These are phyloP conservation scores for Salisapilia sapeloensis DNA, from an alignment of 352 stramenopile genomes.

Conservation along the genomic window DNA sequence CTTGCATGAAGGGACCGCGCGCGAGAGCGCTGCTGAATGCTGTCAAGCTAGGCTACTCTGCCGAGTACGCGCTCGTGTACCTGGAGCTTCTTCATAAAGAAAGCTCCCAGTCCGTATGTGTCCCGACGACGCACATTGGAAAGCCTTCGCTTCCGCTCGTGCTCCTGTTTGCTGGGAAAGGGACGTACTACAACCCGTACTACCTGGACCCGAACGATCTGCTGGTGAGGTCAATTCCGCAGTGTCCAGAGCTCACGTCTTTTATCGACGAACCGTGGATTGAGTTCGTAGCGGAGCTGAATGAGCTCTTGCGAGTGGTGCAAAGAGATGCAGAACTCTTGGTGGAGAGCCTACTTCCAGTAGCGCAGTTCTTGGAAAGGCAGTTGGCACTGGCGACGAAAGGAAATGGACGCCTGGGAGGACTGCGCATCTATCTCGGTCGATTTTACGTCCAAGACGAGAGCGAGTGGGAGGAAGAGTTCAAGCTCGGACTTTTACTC, in stretches of 20 bases:
- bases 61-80: constrained; percentile 69
- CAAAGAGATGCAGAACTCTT: constrained; percentile 28
- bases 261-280: constrained; percentile 79
- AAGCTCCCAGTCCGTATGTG: constrained; percentile 43
- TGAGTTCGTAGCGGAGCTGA: constrained; percentile 69
- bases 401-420: constrained; percentile 27
- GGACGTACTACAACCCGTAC: constrained; percentile 64
- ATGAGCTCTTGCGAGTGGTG: constrained; percentile 53
- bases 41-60: constrained; percentile 59
- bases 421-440: constrained; percentile 50
- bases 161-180: constrained; percentile 54
- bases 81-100: constrained; percentile 64
- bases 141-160: constrained; percentile 57
- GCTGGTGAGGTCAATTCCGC: constrained; percentile 55
- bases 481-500: constrained; percentile 56
- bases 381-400: constrained; percentile 19
- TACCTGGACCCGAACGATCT: constrained; percentile 71
- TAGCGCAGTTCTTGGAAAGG: constrained; percentile 43
- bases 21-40: constrained; percentile 51
- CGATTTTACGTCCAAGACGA: constrained; percentile 63
- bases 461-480: constrained; percentile 42
- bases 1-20: constrained; percentile 61
- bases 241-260: constrained; percentile 59
- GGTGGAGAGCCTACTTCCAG: constrained; percentile 38
- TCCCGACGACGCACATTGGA: constrained; percentile 51